Evolutionary conservation across 2,329 filamentous ascomycete species (phyloP).

Genomic region (Ophiostoma pallidulum): DNA sequence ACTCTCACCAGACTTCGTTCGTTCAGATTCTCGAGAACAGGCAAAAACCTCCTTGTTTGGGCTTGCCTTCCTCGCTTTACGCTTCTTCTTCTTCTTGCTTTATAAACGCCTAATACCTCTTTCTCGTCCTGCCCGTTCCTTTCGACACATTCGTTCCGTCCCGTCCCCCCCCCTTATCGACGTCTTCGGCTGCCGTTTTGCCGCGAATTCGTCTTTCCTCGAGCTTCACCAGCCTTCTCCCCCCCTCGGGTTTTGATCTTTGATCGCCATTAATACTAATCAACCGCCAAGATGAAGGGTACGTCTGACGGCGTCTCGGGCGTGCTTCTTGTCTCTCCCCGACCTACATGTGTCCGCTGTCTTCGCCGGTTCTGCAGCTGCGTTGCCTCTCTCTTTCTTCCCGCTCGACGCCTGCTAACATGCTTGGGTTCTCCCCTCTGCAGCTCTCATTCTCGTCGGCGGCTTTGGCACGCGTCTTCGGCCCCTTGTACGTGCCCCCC

Average conservation of each 20-base stretch:
- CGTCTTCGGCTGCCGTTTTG: background rate
- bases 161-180: background rate
- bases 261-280: background rate
- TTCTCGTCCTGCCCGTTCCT: no score
- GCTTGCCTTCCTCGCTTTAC: background rate
- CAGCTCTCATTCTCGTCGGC: constrained; percentile 97
- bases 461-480: constrained; percentile 97
- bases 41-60: background rate
- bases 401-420: background rate
- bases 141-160: constrained; percentile 11
- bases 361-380: no score
- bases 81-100: background rate
- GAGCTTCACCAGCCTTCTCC: constrained; percentile 13
- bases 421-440: constrained; percentile 16
- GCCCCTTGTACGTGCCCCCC: constrained; percentile 62
- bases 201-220: constrained; percentile 6
- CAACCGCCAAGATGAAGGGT: constrained; percentile 31
- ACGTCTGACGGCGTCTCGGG: constrained; percentile 16
- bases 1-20: background rate
- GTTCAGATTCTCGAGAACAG: constrained; percentile 1
- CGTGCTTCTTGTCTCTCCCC: background rate
- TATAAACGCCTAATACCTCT: no score
- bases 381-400: background rate
- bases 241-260: constrained; percentile 7
- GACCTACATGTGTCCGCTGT: no score